phyloP scores from a whole-genome alignment of 1,284 basidiomycete genomes.

The Leccinum subrobustum region DNA sequence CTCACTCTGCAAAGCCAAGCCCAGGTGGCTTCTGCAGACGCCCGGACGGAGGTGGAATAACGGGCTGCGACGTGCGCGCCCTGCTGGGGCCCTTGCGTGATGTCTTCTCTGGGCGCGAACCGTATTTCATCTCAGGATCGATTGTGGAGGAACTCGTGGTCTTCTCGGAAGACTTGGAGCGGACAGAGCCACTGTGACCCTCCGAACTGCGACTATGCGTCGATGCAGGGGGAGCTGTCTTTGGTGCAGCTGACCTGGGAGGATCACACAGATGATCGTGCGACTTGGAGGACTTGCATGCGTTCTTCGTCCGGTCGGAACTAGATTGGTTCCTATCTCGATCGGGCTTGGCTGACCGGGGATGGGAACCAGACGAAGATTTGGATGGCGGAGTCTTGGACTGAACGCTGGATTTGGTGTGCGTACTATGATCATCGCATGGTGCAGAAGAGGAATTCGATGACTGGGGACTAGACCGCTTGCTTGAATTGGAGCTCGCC shows the following conservation, averaged over 20 bases:
- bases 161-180: conserved; percentile 20
- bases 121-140: conserved; percentile 7
- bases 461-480: conserved; percentile 15
- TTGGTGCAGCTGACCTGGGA: conserved; percentile 12
- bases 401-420: conserved; percentile 10
- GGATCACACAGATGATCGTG: conserved; percentile 26
- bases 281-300: conserved; percentile 20
- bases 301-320: conserved; percentile 19
- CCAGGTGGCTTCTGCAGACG: conserved; percentile 21
- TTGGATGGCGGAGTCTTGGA: conserved; percentile 10
- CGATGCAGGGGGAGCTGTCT: conserved; percentile 8
- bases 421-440: conserved; percentile 11
- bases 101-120: conserved; percentile 15
- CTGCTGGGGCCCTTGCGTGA: conserved; percentile 10
- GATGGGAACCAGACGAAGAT: conserved; percentile 13
- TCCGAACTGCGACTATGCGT: conserved; percentile 17
- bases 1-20: conserved; percentile 32
- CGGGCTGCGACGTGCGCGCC: conserved; percentile 21
- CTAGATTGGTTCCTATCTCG: conserved; percentile 15
- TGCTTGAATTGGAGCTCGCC: conserved; percentile 30
- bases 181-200: conserved; percentile 4
- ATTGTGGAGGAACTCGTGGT: conserved; percentile 4
- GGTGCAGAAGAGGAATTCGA: conserved; percentile 11
- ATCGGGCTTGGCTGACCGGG: conserved; percentile 12
- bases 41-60: conserved; percentile 29